phyloP scores from a whole-genome alignment of 371 early-diverging fungal species.

The Rhizopus delemar region DNA sequence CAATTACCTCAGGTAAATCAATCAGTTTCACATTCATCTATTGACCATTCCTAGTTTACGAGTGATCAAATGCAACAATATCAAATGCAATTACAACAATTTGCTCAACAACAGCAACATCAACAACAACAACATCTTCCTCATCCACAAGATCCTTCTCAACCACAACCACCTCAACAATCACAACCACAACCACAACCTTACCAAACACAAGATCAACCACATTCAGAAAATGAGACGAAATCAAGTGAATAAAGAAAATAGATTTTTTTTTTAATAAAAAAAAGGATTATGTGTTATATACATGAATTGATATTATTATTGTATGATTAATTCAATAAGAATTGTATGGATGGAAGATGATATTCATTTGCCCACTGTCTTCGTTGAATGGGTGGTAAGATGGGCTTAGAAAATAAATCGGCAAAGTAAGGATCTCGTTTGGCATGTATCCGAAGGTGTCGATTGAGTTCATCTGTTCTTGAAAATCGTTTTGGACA shows the following conservation, averaged over 20 bases:
- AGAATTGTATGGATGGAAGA: not conserved
- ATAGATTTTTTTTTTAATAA: not conserved
- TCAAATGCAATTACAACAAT: constrained; percentile 16
- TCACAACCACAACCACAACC: not conserved
- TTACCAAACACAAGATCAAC: not conserved
- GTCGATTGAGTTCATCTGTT: constrained; percentile 81
- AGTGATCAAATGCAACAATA: constrained; percentile 9
- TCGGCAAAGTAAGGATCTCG: no score
- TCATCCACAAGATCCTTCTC: not conserved
- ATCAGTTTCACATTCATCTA: not conserved
- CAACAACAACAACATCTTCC: constrained; percentile 7
- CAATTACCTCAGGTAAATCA: constrained; percentile 14
- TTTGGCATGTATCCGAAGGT: constrained; percentile 52
- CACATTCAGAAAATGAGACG: not conserved
- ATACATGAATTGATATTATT: no score
- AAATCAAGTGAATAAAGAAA: not conserved
- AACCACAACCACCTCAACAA: not conserved
- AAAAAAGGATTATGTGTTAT: not conserved
- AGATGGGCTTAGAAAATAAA: no score
- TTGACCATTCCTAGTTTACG: not conserved
- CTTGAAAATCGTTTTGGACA: constrained; percentile 83
- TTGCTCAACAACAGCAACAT: constrained; percentile 9
- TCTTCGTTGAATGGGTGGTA: no score
- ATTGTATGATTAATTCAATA: not conserved
- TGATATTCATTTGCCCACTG: not conserved